phyloP scores from a whole-genome alignment of 2,329 filamentous ascomycete genomes.

The Stagonosporopsis vannaccii region DNA sequence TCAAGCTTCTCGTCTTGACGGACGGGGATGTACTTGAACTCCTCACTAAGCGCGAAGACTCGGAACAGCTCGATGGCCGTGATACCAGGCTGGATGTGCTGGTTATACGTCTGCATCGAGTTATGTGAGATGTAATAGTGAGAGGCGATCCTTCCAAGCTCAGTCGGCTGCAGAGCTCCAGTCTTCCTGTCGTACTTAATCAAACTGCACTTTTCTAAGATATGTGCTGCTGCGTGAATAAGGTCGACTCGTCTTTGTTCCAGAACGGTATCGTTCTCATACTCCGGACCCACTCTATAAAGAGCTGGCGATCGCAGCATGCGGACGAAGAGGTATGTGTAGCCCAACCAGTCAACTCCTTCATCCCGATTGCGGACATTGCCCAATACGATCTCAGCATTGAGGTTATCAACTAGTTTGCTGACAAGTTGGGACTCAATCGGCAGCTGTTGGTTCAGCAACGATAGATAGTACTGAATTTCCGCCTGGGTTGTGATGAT shows the following conservation, averaged over 20 bases:
- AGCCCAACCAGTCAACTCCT: slow-evolving; percentile 98
- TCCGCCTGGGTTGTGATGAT: slow-evolving; percentile 96
- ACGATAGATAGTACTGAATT: slow-evolving; percentile 95
- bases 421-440: slow-evolving; percentile 97
- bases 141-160: slow-evolving; percentile 92
- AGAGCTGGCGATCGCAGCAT: slow-evolving; percentile 96
- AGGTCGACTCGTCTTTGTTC: slow-evolving; percentile 98
- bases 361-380: slow-evolving; percentile 92
- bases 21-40: slow-evolving; percentile 99
- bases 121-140: slow-evolving; percentile 98
- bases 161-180: slow-evolving; percentile 86
- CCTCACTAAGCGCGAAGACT: slow-evolving; percentile 92
- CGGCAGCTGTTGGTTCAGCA: slow-evolving; percentile 95
- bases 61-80: slow-evolving; percentile 96
- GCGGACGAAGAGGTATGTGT: slow-evolving; percentile 96
- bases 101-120: slow-evolving; percentile 97
- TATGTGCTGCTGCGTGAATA: slow-evolving; percentile 88
- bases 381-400: slow-evolving; percentile 93
- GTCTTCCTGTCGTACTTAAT: slow-evolving; percentile 96
- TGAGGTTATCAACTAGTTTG: slow-evolving; percentile 92
- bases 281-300: slow-evolving; percentile 95
- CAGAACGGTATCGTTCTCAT: slow-evolving; percentile 87
- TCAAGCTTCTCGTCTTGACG: slow-evolving; percentile 98
- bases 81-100: slow-evolving; percentile 90
- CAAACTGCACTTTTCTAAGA: slow-evolving; percentile 86